These are phyloP conservation scores for Nakazawaea laoshanensis DNA, from an alignment of 805 yeast species.

Conservation along the genomic window DNA sequence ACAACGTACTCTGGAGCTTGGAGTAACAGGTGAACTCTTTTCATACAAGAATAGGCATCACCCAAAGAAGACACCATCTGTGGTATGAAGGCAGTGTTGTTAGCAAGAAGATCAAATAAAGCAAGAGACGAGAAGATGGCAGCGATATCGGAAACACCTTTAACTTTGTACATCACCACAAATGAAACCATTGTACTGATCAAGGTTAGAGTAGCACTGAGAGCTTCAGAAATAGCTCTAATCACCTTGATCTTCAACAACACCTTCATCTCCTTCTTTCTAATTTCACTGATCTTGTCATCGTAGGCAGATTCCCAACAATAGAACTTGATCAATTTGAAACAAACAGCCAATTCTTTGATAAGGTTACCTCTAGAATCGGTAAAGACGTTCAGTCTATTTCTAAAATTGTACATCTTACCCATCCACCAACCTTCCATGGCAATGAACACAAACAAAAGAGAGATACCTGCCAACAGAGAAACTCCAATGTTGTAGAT, in stretches of 20 bases:
- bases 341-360: slow-evolving; percentile 30
- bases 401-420: slow-evolving; percentile 26
- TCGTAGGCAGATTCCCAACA: slow-evolving; percentile 38
- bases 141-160: slow-evolving; percentile 38
- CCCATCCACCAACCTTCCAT: slow-evolving; percentile 26
- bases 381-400: slow-evolving; percentile 26
- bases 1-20: slow-evolving; percentile 42
- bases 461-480: slow-evolving; percentile 38
- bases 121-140: slow-evolving; percentile 63
- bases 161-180: slow-evolving; percentile 22
- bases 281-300: slow-evolving; percentile 23
- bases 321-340: slow-evolving; percentile 34
- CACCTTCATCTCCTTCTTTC: slow-evolving; percentile 30
- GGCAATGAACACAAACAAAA: slow-evolving; percentile 26
- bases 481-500: slow-evolving; percentile 63
- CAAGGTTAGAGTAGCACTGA: slow-evolving; percentile 58
- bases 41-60: slow-evolving; percentile 55
- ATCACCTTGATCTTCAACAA: slow-evolving; percentile 48
- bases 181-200: slow-evolving; percentile 61
- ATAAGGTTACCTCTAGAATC: slow-evolving; percentile 32
- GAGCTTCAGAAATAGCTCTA: slow-evolving; percentile 53
- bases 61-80: slow-evolving; percentile 57
- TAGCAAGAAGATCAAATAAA: slow-evolving; percentile 51
- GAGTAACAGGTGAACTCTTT: slow-evolving; percentile 45
- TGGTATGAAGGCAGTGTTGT: slow-evolving; percentile 61